Conservation (phyloP, 1,284 basidiomycete genomes). For the Ceratobasidium sp. region DNA sequence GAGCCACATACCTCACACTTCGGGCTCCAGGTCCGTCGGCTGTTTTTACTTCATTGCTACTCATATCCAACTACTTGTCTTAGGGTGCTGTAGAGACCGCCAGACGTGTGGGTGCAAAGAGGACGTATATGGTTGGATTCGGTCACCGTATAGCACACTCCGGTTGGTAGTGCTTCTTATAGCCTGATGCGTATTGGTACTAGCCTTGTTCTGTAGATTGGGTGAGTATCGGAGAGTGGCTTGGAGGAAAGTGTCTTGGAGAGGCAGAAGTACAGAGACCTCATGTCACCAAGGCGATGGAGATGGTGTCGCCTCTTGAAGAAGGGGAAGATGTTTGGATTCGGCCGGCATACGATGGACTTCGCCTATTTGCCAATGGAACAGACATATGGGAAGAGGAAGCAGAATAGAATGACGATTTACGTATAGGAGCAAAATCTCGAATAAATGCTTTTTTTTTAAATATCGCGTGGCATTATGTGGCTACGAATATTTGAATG, state of each 20-base stretch:
- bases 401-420: background rate
- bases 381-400: slow-evolving; percentile 23
- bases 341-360: slow-evolving; percentile 75
- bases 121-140: slow-evolving; percentile 79
- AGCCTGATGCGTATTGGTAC: background rate
- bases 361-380: slow-evolving; percentile 57
- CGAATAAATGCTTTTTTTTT: too few relatives aligned
- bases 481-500: background rate
- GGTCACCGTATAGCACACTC: slow-evolving; percentile 74
- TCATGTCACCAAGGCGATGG: slow-evolving; percentile 21
- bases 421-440: too few relatives aligned
- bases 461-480: background rate
- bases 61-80: background rate
- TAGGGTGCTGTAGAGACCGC: slow-evolving; percentile 61
- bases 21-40: slow-evolving; percentile 59
- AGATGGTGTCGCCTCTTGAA: slow-evolving; percentile 30
- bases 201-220: slow-evolving; percentile 59
- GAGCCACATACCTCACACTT: slow-evolving; percentile 74
- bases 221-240: slow-evolving; percentile 64
- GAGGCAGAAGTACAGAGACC: slow-evolving; percentile 46
- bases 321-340: slow-evolving; percentile 65
- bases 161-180: background rate
- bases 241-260: slow-evolving; percentile 56
- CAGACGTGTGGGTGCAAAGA: slow-evolving; percentile 63
- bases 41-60: background rate